Evolutionary conservation across 306 rosid species (phyloP).

Genomic region (Casuarina cunninghamiana): DNA sequence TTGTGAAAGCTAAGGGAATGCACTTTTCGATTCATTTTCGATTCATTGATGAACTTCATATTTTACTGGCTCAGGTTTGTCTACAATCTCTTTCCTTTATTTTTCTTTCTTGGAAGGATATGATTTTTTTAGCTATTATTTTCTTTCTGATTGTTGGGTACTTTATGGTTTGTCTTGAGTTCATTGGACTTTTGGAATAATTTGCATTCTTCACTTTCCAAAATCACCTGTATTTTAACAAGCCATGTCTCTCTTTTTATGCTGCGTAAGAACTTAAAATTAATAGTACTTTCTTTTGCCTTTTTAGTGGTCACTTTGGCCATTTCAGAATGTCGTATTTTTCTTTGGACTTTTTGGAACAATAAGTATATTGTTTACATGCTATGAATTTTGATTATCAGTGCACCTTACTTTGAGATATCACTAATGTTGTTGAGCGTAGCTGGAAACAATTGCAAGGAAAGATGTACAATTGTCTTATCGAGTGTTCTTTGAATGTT

Average conservation of each 20-base stretch:
- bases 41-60: conserved; percentile 63
- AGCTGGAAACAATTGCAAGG: neutral
- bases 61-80: conserved; percentile 78
- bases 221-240: neutral
- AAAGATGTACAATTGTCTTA: neutral
- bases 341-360: neutral
- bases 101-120: neutral
- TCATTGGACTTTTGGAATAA: neutral
- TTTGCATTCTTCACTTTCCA: neutral
- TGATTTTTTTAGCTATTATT: neutral
- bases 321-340: neutral
- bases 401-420: no score
- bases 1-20: conserved; percentile 53
- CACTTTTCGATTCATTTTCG: conserved; percentile 72
- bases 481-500: no score
- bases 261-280: neutral
- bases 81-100: conserved; percentile 9
- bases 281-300: neutral
- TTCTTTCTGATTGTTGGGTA: neutral
- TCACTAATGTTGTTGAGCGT: no score
- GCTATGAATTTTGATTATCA: no score
- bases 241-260: neutral
- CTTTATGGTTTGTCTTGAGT: neutral
- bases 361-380: neutral
- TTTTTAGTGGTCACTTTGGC: neutral